phyloP scores from a whole-genome alignment of 805 yeast genomes.

The Dipodascus albidus region DNA sequence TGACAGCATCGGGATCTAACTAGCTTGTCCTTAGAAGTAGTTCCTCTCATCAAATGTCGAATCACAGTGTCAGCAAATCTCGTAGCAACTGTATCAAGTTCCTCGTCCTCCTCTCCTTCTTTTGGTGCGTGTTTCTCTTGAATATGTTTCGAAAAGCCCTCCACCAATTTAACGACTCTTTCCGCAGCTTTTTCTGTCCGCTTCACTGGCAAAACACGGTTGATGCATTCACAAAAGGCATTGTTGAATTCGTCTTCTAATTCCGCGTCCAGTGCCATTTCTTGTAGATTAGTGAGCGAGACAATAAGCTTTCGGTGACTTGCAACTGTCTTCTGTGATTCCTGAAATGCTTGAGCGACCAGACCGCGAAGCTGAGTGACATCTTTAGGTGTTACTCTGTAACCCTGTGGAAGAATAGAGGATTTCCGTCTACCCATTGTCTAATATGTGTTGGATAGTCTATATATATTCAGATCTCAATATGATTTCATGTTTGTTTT shows the following conservation, averaged over 20 bases:
- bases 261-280: conserved; percentile 40
- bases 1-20: conserved; percentile 78
- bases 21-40: conserved; percentile 60
- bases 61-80: conserved; percentile 51
- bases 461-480: not conserved
- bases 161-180: conserved; percentile 56
- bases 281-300: conserved; percentile 43
- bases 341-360: conserved; percentile 58
- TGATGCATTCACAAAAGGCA: conserved; percentile 48
- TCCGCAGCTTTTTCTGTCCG: conserved; percentile 65
- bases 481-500: not conserved
- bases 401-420: not conserved
- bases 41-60: conserved; percentile 62
- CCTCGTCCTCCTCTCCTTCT: conserved; percentile 24
- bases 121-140: conserved; percentile 20
- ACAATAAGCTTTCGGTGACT: conserved; percentile 68
- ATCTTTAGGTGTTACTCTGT: not conserved
- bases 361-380: conserved; percentile 8
- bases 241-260: conserved; percentile 48
- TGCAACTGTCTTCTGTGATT: conserved; percentile 60
- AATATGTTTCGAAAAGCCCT: conserved; percentile 41
- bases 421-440: not conserved
- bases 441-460: not conserved
- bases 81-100: conserved; percentile 32
- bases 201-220: conserved; percentile 55